Conservation (phyloP, 305 asterid genomes). For the Solanum aculeatissimum region DNA sequence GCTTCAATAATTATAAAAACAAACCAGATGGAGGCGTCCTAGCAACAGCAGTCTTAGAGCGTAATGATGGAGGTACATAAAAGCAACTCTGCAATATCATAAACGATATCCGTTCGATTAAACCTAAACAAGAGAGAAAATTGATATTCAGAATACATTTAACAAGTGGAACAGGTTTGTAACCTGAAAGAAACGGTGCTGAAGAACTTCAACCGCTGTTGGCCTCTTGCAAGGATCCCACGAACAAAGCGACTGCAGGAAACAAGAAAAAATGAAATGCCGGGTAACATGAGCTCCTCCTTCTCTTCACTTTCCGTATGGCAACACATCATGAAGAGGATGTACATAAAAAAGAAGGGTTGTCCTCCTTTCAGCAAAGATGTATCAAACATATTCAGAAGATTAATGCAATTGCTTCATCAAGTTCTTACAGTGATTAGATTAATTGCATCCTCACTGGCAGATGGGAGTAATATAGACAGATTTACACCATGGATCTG, state of each 20-base stretch:
- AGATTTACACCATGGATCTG: constrained; percentile 61
- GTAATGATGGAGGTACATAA: constrained; percentile 54
- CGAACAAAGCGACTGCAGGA: constrained; percentile 45
- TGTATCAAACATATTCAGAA: neutral
- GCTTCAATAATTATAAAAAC: constrained; percentile 5
- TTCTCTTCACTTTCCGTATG: neutral
- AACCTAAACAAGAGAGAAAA: neutral
- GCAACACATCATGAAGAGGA: neutral
- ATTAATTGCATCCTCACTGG: constrained; percentile 45
- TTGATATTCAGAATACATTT: neutral
- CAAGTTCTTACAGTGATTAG: constrained; percentile 55
- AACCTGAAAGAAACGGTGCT: constrained; percentile 78
- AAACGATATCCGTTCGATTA: neutral
- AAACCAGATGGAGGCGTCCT: constrained; percentile 90
- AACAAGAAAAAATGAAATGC: neutral
- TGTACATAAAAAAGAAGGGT: neutral
- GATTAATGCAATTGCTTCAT: neutral
- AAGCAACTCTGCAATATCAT: constrained; percentile 61
- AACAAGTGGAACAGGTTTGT: neutral
- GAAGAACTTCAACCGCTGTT: constrained; percentile 55
- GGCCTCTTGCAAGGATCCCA: constrained; percentile 82
- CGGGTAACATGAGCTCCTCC: neutral
- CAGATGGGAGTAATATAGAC: constrained; percentile 51
- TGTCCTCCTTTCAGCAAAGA: neutral
- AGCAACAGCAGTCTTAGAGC: constrained; percentile 31